These are phyloP conservation scores for Amphirosellinia nigrospora DNA, from an alignment of 495 filamentous ascomycete species.

Conservation along the genomic window DNA sequence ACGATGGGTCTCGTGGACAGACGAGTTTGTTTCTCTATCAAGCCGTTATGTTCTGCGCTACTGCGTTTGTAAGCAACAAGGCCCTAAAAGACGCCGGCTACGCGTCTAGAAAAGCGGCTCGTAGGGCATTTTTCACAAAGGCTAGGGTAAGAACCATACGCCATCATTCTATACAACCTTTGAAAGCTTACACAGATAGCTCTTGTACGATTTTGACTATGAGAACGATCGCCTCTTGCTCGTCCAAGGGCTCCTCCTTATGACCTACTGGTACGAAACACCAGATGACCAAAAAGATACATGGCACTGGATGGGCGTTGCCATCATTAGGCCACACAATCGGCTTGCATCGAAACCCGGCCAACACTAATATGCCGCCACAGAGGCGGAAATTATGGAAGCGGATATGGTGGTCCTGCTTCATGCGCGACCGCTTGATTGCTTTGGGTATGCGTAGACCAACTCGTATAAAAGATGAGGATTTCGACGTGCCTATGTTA, in stretches of 20 bases:
- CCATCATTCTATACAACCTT: neutral
- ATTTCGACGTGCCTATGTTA: slow-evolving; percentile 90
- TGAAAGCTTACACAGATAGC: slow-evolving; percentile 40
- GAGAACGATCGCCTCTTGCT: slow-evolving; percentile 80
- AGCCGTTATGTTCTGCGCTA: slow-evolving; percentile 81
- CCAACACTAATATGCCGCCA: slow-evolving; percentile 69
- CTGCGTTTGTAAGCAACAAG: slow-evolving; percentile 76
- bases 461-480: slow-evolving; percentile 85
- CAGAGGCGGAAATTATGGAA: slow-evolving; percentile 81
- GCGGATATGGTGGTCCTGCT: slow-evolving; percentile 93
- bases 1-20: slow-evolving; percentile 68
- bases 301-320: slow-evolving; percentile 92
- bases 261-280: slow-evolving; percentile 93
- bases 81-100: slow-evolving; percentile 74
- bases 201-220: slow-evolving; percentile 84
- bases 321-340: slow-evolving; percentile 83
- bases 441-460: slow-evolving; percentile 89
- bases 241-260: slow-evolving; percentile 82
- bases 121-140: slow-evolving; percentile 80
- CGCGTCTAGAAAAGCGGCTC: slow-evolving; percentile 69
- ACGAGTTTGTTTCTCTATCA: slow-evolving; percentile 81
- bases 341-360: slow-evolving; percentile 81
- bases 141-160: slow-evolving; percentile 64
- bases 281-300: slow-evolving; percentile 90
- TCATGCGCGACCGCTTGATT: slow-evolving; percentile 87